Percentiles rank a stretch among this genome's conserved stretches.
Conservation (phyloP, 768 basidiomycete genomes). For the Boletus coccyginus region DNA sequence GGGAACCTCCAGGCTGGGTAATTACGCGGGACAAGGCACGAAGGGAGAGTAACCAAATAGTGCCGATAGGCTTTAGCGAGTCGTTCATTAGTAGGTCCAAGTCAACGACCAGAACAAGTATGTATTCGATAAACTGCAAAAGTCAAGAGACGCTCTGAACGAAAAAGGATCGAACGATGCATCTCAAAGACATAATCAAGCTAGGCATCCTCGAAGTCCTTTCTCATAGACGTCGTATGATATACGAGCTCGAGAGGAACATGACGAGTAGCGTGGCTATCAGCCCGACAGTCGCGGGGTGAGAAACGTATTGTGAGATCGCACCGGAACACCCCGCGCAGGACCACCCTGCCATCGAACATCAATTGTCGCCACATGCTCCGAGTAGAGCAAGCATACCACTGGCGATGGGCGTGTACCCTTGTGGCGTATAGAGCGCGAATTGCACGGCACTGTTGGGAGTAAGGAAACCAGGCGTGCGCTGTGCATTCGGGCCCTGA, state of each 20-base stretch:
- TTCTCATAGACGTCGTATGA: slow-evolving; percentile 7
- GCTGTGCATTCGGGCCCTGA: slow-evolving; percentile 46
- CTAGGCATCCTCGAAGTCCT: neutral
- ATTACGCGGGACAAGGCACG: neutral
- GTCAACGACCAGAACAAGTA: neutral
- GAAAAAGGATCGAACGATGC: neutral
- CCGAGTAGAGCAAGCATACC: slow-evolving; percentile 12
- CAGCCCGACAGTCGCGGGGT: slow-evolving; percentile 14
- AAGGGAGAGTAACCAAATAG: neutral
- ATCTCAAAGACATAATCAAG: neutral
- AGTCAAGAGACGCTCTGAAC: neutral
- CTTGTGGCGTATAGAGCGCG: slow-evolving; percentile 53
- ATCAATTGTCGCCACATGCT: neutral
- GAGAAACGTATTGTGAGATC: slow-evolving; percentile 8
- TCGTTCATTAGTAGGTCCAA: neutral
- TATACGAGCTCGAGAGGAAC: slow-evolving; percentile 13
- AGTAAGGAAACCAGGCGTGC: slow-evolving; percentile 47
- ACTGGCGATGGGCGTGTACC: slow-evolving; percentile 48
- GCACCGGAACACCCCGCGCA: slow-evolving; percentile 24
- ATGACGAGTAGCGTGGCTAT: slow-evolving; percentile 20
- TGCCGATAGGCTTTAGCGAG: neutral
- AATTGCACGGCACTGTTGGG: slow-evolving; percentile 53
- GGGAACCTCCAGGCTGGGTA: neutral
- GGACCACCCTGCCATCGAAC: slow-evolving; percentile 9
- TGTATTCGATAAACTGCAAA: no score